Conservation (phyloP, 1,139 yeast genomes). For the Wickerhamomyces sp. region DNA sequence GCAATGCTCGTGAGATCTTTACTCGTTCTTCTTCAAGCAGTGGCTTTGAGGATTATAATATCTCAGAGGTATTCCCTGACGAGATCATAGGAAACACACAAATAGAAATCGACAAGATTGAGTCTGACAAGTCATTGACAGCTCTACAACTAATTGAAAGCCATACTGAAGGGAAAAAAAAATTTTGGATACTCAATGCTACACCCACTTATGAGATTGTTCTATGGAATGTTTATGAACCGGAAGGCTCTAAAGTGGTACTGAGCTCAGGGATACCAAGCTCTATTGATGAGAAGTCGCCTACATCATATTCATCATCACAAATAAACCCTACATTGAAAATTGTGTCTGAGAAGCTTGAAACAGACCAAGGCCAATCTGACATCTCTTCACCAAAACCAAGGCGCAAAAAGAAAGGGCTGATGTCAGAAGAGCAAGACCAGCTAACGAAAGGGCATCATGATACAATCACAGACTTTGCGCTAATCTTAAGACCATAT, state of each 20-base stretch:
- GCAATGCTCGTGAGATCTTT: constrained; percentile 57
- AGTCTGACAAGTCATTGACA: constrained; percentile 22
- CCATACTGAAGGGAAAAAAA: constrained; percentile 18
- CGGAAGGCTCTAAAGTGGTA: constrained; percentile 37
- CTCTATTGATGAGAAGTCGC: not conserved
- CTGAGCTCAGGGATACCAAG: constrained; percentile 24
- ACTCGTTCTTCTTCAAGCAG: constrained; percentile 33
- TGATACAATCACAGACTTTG: constrained; percentile 49
- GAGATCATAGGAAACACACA: constrained; percentile 3
- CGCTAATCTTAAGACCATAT: constrained; percentile 45
- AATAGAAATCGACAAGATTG: constrained; percentile 2
- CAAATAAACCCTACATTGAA: constrained; percentile 33
- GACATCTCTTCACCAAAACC: constrained; percentile 6
- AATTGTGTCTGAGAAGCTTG: constrained; percentile 29
- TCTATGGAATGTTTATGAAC: constrained; percentile 42
- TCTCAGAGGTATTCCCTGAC: constrained; percentile 10
- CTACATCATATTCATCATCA: constrained; percentile 30
- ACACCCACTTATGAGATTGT: constrained; percentile 38
- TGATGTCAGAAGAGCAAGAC: constrained; percentile 34
- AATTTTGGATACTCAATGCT: constrained; percentile 28
- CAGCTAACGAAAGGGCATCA: constrained; percentile 37
- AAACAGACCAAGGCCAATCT: constrained; percentile 13
- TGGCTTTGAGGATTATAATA: constrained; percentile 32
- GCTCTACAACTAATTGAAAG: constrained; percentile 24
- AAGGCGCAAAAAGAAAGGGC: constrained; percentile 16